phyloP scores from a whole-genome alignment of 192 early-diverging fungal species.

The Funneliformis mosseae region DNA sequence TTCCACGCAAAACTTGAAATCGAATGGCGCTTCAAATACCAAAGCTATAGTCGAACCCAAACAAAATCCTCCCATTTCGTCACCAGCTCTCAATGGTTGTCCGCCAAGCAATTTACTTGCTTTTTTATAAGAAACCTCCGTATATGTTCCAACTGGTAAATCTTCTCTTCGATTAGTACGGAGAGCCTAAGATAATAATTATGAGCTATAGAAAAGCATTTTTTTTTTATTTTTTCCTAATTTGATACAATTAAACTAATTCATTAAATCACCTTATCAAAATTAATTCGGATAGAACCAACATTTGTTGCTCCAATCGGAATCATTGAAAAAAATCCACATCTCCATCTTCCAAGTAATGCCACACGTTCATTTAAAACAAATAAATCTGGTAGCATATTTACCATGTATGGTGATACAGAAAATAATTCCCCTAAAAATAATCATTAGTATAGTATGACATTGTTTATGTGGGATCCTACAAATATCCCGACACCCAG shows the following conservation, averaged over 20 bases:
- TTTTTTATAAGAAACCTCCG: slow-evolving; percentile 71
- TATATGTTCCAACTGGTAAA: slow-evolving; percentile 69
- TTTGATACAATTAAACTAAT: not conserved
- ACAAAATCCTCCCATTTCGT: slow-evolving; percentile 95
- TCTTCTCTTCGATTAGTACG: slow-evolving; percentile 68
- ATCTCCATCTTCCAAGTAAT: slow-evolving; percentile 86
- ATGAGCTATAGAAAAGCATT: not conserved
- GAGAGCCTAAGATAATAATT: slow-evolving; percentile 45
- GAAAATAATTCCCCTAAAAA: slow-evolving; percentile 86
- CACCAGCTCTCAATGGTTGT: slow-evolving; percentile 70
- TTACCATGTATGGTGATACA: slow-evolving; percentile 91
- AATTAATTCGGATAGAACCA: slow-evolving; percentile 92
- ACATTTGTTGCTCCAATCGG: slow-evolving; percentile 99
- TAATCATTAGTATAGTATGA: not conserved
- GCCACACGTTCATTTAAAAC: slow-evolving; percentile 97
- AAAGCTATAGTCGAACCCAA: slow-evolving; percentile 95
- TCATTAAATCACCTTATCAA: slow-evolving; percentile 68
- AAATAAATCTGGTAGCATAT: slow-evolving; percentile 85
- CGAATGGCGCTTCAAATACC: slow-evolving; percentile 91
- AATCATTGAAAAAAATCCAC: slow-evolving; percentile 96
- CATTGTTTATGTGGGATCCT: too few relatives aligned
- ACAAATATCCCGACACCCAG: too few relatives aligned
- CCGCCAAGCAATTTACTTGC: slow-evolving; percentile 64
- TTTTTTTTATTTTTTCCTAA: not conserved
- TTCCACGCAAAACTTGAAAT: slow-evolving; percentile 76